Evolutionary conservation across 148 eudicot genomes (phyloP), one percentile per base, ranked within the genome.

Genomic region (Rhododendron mucronatum): DNA sequence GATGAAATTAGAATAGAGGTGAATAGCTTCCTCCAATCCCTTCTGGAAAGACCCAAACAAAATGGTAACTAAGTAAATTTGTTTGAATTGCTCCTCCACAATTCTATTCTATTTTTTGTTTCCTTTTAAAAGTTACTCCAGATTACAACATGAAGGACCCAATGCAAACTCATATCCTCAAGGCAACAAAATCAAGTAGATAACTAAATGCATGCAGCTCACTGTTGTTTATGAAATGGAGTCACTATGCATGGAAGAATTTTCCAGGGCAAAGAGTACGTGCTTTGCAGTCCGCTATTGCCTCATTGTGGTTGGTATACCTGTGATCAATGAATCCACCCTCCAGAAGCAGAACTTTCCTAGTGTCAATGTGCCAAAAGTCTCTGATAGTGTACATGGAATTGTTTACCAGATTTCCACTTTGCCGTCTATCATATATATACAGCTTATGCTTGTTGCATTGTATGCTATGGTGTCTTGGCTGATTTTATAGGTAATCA

Each of bases 311-410:
- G 23, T 4, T 80, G 18, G 63, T 45, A 30, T 80, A 7, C n/a
- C 15, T 16, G 10, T 80, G 65, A 51, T 15, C 9, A 50, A 4
- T 50, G 18, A 50, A 48, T 15, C 61, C 12, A 26, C 16, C 59
- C 20, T 79, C 80, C 45, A 82, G 84, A 82, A 82, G 33, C 84
- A 23, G 35, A 59, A 21, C 33, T 82, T 37, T 26, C 37, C 37
- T 39, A 13, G 45, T 20, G 21, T 59, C 11, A 37, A 59, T 20
- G 21, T 65, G 76, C 76, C 55, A 23, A 61, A 51, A 5, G 76
- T 10, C 76, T 45, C 33, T 47, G 82, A 82, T 12, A 59, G 55
- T 80, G 63, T 80, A 26, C 28, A 26, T 8, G 51, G 26, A 21
- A 18, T 76, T 77, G 35, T 74, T 39, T 39, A 14, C 78, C 78